Percentiles rank a stretch among this genome's conserved stretches.
phyloP scores from a whole-genome alignment of 352 stramenopile species.

The Phytophthora hybrid region DNA sequence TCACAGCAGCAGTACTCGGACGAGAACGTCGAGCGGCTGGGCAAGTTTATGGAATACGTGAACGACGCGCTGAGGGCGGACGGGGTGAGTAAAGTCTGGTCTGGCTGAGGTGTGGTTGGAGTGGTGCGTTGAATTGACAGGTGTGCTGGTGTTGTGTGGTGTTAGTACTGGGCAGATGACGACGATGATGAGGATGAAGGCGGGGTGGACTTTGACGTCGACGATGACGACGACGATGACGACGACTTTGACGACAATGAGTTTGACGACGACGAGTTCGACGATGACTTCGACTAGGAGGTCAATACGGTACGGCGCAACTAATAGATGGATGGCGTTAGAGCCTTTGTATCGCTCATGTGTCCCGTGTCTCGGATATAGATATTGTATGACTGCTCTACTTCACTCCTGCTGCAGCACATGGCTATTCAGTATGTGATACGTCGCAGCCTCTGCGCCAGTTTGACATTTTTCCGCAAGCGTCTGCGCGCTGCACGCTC shows the following conservation, averaged over 20 bases:
- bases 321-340: conserved; percentile 30
- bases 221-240: conserved; percentile 28
- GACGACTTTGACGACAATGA: neutral
- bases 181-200: no score
- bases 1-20: neutral
- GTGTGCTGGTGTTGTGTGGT: no score
- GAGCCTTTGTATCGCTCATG: conserved; percentile 18
- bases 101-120: neutral
- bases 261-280: conserved; percentile 41
- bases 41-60: conserved; percentile 69
- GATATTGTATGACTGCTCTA: conserved; percentile 6
- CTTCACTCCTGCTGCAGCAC: conserved; percentile 15
- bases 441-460: conserved; percentile 51
- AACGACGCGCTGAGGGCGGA: conserved; percentile 63
- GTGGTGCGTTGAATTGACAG: neutral
- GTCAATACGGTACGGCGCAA: neutral
- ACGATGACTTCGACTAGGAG: conserved; percentile 18
- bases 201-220: neutral
- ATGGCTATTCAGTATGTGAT: conserved; percentile 49
- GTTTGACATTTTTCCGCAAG: conserved; percentile 33
- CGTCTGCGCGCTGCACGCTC: neutral
- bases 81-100: conserved; percentile 37
- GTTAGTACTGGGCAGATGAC: no score
- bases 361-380: conserved; percentile 15
- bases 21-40: conserved; percentile 54